These are phyloP conservation scores for Oropetium thomaeum DNA, from an alignment of 176 grass and related monocot genomes.

Conservation along the genomic window DNA sequence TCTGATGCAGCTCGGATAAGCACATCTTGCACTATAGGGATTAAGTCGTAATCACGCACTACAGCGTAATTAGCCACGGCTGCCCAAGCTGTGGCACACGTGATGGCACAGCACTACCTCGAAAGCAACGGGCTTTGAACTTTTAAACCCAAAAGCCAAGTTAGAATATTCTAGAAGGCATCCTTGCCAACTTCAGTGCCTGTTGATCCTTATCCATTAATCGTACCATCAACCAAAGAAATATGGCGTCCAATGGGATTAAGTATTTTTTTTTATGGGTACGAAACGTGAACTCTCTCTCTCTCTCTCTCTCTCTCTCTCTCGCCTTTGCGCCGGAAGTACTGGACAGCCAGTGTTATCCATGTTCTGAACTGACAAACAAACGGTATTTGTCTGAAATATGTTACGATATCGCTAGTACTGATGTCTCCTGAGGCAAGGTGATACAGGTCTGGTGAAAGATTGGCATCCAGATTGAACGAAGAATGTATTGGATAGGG, in stretches of 20 bases:
- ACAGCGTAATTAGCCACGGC: slow-evolving; percentile 8
- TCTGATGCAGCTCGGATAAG: slow-evolving; percentile 9
- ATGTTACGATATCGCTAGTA: not conserved
- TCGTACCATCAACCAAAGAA: slow-evolving; percentile 11
- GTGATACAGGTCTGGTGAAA: not conserved
- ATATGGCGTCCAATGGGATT: not conserved
- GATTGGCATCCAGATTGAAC: not conserved
- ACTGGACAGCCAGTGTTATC: slow-evolving; percentile 31
- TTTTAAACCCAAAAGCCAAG: slow-evolving; percentile 12
- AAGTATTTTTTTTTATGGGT: slow-evolving; percentile 1
- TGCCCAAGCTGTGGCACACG: slow-evolving; percentile 15
- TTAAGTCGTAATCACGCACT: slow-evolving; percentile 35
- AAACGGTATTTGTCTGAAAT: not conserved
- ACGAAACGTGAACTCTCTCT: slow-evolving; percentile 10
- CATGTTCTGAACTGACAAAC: slow-evolving; percentile 13
- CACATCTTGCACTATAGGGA: not conserved
- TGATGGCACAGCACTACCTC: slow-evolving; percentile 4
- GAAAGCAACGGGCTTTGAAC: slow-evolving; percentile 21
- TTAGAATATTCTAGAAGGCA: slow-evolving; percentile 12
- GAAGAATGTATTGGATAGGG: not conserved
- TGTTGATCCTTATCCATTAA: slow-evolving; percentile 37
- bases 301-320: not conserved
- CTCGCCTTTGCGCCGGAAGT: not conserved
- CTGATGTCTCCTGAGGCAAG: not conserved
- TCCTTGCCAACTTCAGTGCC: not conserved